Evolutionary conservation across 2,329 filamentous ascomycete species (phyloP), one percentile per base, ranked within the genome.

Genomic region (Thielaviopsis musarum): DNA sequence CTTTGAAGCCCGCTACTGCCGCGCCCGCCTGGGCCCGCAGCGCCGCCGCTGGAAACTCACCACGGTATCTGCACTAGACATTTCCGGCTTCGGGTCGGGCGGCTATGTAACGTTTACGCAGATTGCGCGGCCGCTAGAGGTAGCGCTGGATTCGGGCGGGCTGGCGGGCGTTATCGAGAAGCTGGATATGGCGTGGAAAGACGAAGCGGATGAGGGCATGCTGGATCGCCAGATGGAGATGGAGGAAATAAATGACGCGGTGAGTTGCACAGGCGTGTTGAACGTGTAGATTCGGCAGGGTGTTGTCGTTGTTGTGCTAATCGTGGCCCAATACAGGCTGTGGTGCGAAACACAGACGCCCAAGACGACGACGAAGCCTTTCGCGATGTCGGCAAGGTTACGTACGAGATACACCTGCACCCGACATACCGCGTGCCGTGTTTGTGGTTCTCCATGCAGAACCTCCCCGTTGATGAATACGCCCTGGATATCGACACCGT

Each of bases 401-500:
- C 79, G 62, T 91, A 90, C 72, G 84, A 89, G 69, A 81, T 91
- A 65, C 78, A 88, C 66, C 75, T 87, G 62, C 88, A 89, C 65
- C 81, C 84, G 59, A 87, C 83, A 60, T 91, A 91, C 71, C 78
- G 78, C 62, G 80, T 85, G 53, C 87, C 87, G 9, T 86, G 87
- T 61, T 75, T 91, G 59, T 91, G 87, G 80, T 89, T 91, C 73
- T 80, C 75, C 58, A 70, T 89, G 65, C 78, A 81, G 64, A 76
- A 78, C 62, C 71, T 82, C 61, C 77, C 79, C 19, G 70, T 73
- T 54, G 74, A 76, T 61, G 80, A 83, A 63, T 72, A 76, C 48
- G 71, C 80, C 13, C 77, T 84, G 66, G 77, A 79, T 65, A 74
- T 89, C 65, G 83, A 89, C 62, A 80, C 80, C 3, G 80, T 90